These are phyloP conservation scores for Cercospora nicotianae DNA, from an alignment of 2,329 filamentous ascomycete species.

Conservation along the genomic window DNA sequence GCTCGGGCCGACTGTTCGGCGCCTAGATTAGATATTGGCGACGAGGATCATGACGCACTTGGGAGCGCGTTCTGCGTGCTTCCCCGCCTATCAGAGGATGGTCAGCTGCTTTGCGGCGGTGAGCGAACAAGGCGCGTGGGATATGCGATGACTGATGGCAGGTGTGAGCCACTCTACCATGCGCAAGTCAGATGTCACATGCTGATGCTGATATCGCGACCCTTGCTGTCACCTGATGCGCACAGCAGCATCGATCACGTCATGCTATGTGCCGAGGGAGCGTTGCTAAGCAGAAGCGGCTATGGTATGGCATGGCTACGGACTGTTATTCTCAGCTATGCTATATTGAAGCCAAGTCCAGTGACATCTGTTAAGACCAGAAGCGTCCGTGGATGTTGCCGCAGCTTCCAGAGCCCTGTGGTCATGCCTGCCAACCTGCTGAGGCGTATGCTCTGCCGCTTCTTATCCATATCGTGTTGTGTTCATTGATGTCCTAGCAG, in stretches of 20 bases:
- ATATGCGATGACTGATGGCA: slow-evolving; percentile 1
- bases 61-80: not conserved
- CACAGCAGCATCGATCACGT: not conserved
- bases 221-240: not conserved
- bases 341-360: not conserved
- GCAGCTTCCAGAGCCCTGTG: not conserved
- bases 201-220: not conserved
- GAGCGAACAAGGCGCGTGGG: not conserved
- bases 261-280: not conserved
- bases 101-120: slow-evolving; percentile 3
- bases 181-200: not conserved
- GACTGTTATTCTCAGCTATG: slow-evolving; percentile 4
- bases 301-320: slow-evolving; percentile 13
- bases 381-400: not conserved
- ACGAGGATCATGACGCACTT: slow-evolving; percentile 1
- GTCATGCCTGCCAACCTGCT: not conserved
- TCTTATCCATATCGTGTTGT: slow-evolving; percentile 16
- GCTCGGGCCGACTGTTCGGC: slow-evolving; percentile 3
- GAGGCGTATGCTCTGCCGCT: slow-evolving; percentile 3
- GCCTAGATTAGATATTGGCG: not conserved
- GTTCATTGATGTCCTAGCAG: slow-evolving; percentile 16
- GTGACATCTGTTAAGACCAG: not conserved
- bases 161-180: not conserved
- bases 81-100: slow-evolving; percentile 1
- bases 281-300: slow-evolving; percentile 11